Base-by-base conservation (phyloP, 1,284 basidiomycete genomes). In the Pseudozyma hubeiensis region DNA sequence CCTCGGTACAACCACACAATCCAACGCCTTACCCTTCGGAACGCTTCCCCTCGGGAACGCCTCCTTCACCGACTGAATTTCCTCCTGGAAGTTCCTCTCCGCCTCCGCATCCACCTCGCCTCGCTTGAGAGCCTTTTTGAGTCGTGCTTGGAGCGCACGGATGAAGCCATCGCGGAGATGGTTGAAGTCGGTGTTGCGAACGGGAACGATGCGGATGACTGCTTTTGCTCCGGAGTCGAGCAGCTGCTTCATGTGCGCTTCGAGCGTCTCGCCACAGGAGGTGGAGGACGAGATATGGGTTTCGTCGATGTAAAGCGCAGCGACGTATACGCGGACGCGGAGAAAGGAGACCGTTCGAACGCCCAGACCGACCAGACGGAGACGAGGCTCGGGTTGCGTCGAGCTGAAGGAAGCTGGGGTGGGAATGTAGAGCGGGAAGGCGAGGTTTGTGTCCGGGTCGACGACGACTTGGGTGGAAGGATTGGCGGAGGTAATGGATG, bases 91-190 rank as follows among this genome's bases (percentile, higher is more conserved):
- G 6, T 78, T 63, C 80, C 61, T 47, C 33, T 74, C 71, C 13
- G 34, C 30, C n/a, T 17, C 50, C 13, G 51, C 13, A 11, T 53
- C 40, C 4, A 74, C 10, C 3, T 17, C 39, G 33, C 71, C 17
- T n/a, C 47, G 31, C 48, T 77, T 74, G 45, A 70, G 70, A 37
- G 87, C 88, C 9, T 88, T 82, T 40, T 88, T 87, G 70, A 93
- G 86, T 11, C 92, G 90, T 0, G 87, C 86, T 71, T 90, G 89
- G 35, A 95, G 84, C 7, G 93, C 88, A 37, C 93, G 89, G 29
- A 76, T 87, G 79, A 94, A 94, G 1, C 91, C 93, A 80, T 95
- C 93, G 24, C 93, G 89, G 17, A 95, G 86, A 80, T 95, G 93
- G 17, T 89, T 88, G 81, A 91, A 93, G 7, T 90, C 91, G 0